These are phyloP conservation scores for Sisymbrium altissimum DNA, from an alignment of 345 rosid genomes.

Conservation along the genomic window DNA sequence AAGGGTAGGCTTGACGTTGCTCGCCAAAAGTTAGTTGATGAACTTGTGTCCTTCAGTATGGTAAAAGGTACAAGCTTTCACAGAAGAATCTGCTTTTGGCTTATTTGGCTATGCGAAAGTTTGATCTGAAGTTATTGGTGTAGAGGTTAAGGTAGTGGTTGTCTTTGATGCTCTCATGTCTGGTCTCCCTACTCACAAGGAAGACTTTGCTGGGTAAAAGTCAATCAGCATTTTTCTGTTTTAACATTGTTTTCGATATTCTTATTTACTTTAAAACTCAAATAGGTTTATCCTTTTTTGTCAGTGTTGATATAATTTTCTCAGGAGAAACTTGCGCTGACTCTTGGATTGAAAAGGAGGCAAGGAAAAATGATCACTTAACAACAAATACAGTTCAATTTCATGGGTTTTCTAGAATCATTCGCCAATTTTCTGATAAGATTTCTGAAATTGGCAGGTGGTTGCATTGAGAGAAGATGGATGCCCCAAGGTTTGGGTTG, in stretches of 20 bases:
- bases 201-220: slow-evolving; percentile 64
- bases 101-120: not conserved
- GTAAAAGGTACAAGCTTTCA: slow-evolving; percentile 52
- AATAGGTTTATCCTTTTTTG: slow-evolving; percentile 6
- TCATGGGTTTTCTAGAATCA: not conserved
- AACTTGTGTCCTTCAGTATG: slow-evolving; percentile 67
- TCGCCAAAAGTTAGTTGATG: slow-evolving; percentile 79
- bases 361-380: slow-evolving; percentile 14
- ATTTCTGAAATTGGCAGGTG: slow-evolving; percentile 46
- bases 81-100: not conserved
- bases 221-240: not conserved
- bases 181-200: slow-evolving; percentile 87
- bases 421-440: not conserved
- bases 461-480: slow-evolving; percentile 84
- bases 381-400: not conserved
- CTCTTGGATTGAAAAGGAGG: slow-evolving; percentile 96
- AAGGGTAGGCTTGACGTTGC: slow-evolving; percentile 81
- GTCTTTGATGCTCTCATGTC: slow-evolving; percentile 97
- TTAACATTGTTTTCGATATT: not conserved
- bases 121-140: slow-evolving; percentile 25
- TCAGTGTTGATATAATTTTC: slow-evolving; percentile 75
- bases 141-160: slow-evolving; percentile 93
- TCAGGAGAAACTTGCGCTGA: slow-evolving; percentile 88
- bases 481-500: slow-evolving; percentile 95
- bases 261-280: not conserved